phyloP scores from a whole-genome alignment of 208 protist species.

The Leishmania martiniquensis region DNA sequence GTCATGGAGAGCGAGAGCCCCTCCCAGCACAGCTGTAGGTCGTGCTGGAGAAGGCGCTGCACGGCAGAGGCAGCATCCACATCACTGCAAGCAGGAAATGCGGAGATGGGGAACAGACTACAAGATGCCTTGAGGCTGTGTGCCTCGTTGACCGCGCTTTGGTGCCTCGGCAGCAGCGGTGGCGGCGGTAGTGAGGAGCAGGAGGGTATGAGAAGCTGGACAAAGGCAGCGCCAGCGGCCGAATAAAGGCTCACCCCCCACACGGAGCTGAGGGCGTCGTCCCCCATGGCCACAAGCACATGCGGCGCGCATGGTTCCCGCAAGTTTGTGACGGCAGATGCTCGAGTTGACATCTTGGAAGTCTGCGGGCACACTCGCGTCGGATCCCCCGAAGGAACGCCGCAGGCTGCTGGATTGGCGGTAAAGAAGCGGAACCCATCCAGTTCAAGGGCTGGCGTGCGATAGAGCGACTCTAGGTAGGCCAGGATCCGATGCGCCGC shows the following conservation, averaged over 20 bases:
- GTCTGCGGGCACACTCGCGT: background rate
- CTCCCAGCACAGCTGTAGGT: constrained; percentile 31
- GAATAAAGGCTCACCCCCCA: constrained; percentile 18
- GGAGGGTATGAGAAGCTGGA: constrained; percentile 16
- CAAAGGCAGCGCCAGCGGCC: constrained; percentile 2
- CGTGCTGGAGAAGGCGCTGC: constrained; percentile 24
- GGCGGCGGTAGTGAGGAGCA: background rate
- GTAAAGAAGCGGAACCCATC: constrained; percentile 17
- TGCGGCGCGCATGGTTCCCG: constrained; percentile 24
- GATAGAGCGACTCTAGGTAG: constrained; percentile 15
- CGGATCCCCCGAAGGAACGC: background rate
- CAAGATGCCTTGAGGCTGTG: background rate
- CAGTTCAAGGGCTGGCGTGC: constrained; percentile 16
- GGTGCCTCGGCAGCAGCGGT: background rate
- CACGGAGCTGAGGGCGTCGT: constrained; percentile 3
- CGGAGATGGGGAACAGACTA: background rate
- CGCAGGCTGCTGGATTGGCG: background rate
- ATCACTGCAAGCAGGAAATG: background rate
- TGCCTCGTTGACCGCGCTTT: background rate
- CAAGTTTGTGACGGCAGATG: background rate
- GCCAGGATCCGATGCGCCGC: background rate
- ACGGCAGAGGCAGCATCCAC: constrained; percentile 6
- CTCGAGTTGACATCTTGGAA: background rate
- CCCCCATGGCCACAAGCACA: constrained; percentile 4
- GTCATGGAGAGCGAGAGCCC: constrained; percentile 14